Base-by-base conservation (phyloP, 177 flowering plant species). In the Telopea speciosissima region DNA sequence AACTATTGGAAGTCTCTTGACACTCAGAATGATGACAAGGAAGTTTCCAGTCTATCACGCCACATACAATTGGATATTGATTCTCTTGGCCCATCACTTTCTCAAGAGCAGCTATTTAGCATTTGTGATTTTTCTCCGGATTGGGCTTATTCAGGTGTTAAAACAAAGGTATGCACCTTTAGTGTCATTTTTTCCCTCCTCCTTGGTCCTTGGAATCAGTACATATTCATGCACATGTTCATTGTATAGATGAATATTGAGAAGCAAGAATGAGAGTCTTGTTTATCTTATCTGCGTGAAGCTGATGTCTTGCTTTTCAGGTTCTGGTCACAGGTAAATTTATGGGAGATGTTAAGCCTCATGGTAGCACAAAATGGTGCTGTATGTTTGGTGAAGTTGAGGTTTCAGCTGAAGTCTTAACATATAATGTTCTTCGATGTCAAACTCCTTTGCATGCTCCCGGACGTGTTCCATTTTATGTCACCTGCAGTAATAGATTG, bases 381-480 rank as follows among this genome's bases (percentile, higher is more conserved):
- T 92, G 96, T 74, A 90, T 92, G 97, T 92, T 92, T 85, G 96
- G 93, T 44, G 93, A 92, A 79, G 79, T 87, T 69, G 96, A 89
- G 82, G 91, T 89, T 62, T 73, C 86, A 62, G 97, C 90, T 65
- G 89, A 86, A 70, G 79, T 83, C 71, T 24, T 90, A 73, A 64
- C 74, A 63, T 74, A 78, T 67, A 79, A 77, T 70, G 81, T 81
- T 44, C 78, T 92, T n/a, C 83, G 96, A 58, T 92, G 97, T 78
- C 83, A 77, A 71, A 88, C 87, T 54, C 97, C 97, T 65, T 59
- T 63, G 8, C 95, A 88, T 80, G 63, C 75, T 60, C 72, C 85
- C 58, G 97, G 97, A 3, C 81, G 84, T 69, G 88, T 90, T 68
- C 96, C 97, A 58, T 90, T 92, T 68, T 90, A 92, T 70, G 67